These are phyloP conservation scores for Aspergillus bridgeri DNA, from an alignment of 495 filamentous ascomycete genomes.

Conservation along the genomic window DNA sequence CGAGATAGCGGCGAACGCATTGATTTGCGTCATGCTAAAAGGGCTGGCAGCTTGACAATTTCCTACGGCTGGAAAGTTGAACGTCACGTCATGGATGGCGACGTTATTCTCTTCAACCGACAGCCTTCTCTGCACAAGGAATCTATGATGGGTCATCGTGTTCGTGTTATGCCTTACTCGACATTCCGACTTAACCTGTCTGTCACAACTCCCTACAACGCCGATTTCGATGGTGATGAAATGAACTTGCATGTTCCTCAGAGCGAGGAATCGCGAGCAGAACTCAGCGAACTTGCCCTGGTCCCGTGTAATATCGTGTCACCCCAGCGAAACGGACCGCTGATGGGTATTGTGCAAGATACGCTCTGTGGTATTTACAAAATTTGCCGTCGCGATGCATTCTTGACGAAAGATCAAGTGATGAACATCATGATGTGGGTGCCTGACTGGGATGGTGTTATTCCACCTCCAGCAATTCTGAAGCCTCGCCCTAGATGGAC, in stretches of 20 bases:
- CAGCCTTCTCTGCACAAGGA: conserved; percentile 99
- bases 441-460: conserved; percentile 92
- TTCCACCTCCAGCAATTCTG: conserved; percentile 85
- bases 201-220: conserved; percentile 97
- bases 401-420: conserved; percentile 82
- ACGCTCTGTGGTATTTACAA: conserved; percentile 96
- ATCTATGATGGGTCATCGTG: conserved; percentile 99
- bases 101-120: conserved; percentile 99
- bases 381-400: conserved; percentile 87
- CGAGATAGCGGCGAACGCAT: conserved; percentile 88
- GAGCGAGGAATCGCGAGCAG: conserved; percentile 90
- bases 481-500: conserved; percentile 94
- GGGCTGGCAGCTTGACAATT: conserved; percentile 76
- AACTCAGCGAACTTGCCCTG: conserved; percentile 89
- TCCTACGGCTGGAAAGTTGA: conserved; percentile 97
- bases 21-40: conserved; percentile 87
- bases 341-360: conserved; percentile 99
- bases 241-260: conserved; percentile 99
- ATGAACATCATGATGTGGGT: conserved; percentile 98
- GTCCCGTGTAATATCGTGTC: conserved; percentile 97
- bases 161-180: conserved; percentile 97
- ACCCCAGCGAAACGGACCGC: conserved; percentile 90
- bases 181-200: conserved; percentile 97
- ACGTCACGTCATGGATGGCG: conserved; percentile 89
- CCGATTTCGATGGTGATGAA: conserved; percentile 99